Conservation (phyloP, 2,329 filamentous ascomycete genomes). For the Geosmithia putterillii region DNA sequence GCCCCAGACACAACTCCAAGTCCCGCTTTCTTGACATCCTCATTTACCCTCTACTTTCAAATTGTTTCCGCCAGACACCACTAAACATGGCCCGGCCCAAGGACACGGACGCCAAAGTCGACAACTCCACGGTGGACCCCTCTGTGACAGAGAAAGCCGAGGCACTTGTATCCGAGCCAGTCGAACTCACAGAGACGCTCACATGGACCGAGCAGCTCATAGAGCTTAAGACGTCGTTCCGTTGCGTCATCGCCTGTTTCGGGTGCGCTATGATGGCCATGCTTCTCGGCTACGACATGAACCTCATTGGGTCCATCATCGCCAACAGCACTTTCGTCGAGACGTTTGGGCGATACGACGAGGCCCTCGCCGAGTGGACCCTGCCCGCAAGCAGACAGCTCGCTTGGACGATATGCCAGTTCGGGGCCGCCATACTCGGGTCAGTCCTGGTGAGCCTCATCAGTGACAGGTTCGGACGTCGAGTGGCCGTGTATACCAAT, state of each 20-base stretch:
- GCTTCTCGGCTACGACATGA: conserved; percentile 1
- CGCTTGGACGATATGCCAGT: background rate
- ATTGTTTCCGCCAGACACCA: too few species aligned
- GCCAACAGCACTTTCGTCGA: conserved; percentile 1
- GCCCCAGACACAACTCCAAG: too few species aligned
- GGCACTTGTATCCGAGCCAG: too few species aligned
- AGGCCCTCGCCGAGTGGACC: background rate
- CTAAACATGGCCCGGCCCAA: too few species aligned
- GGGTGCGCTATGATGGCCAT: background rate
- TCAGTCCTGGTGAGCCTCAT: background rate
- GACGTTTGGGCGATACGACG: conserved; percentile 1
- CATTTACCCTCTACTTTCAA: too few species aligned
- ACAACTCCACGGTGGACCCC: too few species aligned
- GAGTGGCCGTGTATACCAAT: background rate
- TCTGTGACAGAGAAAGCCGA: too few species aligned
- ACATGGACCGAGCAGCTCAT: background rate
- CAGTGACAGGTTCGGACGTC: background rate
- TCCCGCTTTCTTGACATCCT: too few species aligned
- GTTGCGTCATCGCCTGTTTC: background rate
- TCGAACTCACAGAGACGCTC: background rate
- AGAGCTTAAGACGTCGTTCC: background rate
- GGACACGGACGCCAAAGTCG: too few species aligned
- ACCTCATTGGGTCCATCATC: conserved; percentile 2
- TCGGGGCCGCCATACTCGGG: background rate
- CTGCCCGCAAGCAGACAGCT: background rate